Evolutionary conservation across 2,329 filamentous ascomycete genomes (phyloP).

Genomic region (Penicillium vulpinum): DNA sequence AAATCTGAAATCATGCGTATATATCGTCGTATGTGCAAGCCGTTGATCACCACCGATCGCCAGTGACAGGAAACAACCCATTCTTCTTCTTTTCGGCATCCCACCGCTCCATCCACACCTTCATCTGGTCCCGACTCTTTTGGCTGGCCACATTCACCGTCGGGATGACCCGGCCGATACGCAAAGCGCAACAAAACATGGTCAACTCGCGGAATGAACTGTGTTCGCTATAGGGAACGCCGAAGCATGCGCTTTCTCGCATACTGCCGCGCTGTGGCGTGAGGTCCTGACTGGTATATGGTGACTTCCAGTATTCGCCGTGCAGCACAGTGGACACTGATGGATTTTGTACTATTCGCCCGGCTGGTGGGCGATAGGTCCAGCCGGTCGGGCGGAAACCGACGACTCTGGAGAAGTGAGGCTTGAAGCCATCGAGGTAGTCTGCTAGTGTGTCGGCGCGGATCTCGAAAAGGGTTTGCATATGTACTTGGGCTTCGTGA

Average conservation of each 20-base stretch:
- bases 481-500: constrained; percentile 87
- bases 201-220: constrained; percentile 92
- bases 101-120: constrained; percentile 66
- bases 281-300: constrained; percentile 71
- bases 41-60: constrained; percentile 31
- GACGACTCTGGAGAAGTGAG: constrained; percentile 80
- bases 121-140: constrained; percentile 66
- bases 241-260: constrained; percentile 79
- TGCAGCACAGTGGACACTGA: constrained; percentile 65
- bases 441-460: constrained; percentile 85
- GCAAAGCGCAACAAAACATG: constrained; percentile 83
- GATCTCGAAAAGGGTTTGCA: constrained; percentile 95
- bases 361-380: constrained; percentile 77
- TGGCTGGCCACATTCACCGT: constrained; percentile 82
- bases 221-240: constrained; percentile 94
- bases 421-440: constrained; percentile 77
- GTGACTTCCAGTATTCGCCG: constrained; percentile 70
- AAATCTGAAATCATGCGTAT: background rate
- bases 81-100: constrained; percentile 62
- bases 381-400: constrained; percentile 92
- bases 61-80: constrained; percentile 54
- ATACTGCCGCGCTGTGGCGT: constrained; percentile 81
- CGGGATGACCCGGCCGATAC: constrained; percentile 86
- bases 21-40: background rate
- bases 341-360: constrained; percentile 62